Evolutionary conservation across 352 stramenopile genomes (phyloP).

Genomic region (Pythium dissimile): DNA sequence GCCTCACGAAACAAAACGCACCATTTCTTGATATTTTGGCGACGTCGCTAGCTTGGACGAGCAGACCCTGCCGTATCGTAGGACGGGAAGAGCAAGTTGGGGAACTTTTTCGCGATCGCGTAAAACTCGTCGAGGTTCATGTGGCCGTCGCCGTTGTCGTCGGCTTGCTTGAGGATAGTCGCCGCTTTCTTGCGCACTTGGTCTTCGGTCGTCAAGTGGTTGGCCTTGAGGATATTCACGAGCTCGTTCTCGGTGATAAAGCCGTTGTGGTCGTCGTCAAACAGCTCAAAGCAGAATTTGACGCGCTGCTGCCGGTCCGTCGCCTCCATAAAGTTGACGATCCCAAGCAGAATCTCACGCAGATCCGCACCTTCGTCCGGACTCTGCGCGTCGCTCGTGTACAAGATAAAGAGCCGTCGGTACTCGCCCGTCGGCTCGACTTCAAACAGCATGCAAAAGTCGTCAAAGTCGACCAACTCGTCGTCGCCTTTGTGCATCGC

Average conservation of each 20-base stretch:
- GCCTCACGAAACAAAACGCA: too few species aligned
- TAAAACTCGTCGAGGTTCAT: slow-evolving; percentile 87
- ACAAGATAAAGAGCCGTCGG: slow-evolving; percentile 83
- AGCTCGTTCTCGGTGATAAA: slow-evolving; percentile 90
- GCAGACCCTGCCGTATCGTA: slow-evolving; percentile 27
- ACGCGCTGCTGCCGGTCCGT: slow-evolving; percentile 80
- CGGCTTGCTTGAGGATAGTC: slow-evolving; percentile 80
- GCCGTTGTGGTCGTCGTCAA: slow-evolving; percentile 91
- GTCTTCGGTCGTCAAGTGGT: slow-evolving; percentile 77
- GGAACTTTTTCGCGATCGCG: slow-evolving; percentile 86
- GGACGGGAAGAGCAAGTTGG: slow-evolving; percentile 86
- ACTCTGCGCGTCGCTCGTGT: slow-evolving; percentile 61
- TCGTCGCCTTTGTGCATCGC: slow-evolving; percentile 47
- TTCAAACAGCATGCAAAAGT: slow-evolving; percentile 83
- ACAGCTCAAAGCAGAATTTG: slow-evolving; percentile 93
- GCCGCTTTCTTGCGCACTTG: slow-evolving; percentile 85
- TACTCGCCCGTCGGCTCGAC: slow-evolving; percentile 89
- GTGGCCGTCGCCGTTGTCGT: slow-evolving; percentile 71
- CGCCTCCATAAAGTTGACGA: slow-evolving; percentile 87
- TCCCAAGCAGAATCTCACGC: slow-evolving; percentile 87
- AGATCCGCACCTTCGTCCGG: slow-evolving; percentile 72
- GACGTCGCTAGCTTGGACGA: not conserved
- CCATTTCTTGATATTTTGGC: not conserved
- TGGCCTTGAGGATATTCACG: slow-evolving; percentile 88
- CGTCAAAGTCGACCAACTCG: slow-evolving; percentile 56